Conservation (phyloP, 2,329 filamentous ascomycete species). For the Colletotrichum lentis region DNA sequence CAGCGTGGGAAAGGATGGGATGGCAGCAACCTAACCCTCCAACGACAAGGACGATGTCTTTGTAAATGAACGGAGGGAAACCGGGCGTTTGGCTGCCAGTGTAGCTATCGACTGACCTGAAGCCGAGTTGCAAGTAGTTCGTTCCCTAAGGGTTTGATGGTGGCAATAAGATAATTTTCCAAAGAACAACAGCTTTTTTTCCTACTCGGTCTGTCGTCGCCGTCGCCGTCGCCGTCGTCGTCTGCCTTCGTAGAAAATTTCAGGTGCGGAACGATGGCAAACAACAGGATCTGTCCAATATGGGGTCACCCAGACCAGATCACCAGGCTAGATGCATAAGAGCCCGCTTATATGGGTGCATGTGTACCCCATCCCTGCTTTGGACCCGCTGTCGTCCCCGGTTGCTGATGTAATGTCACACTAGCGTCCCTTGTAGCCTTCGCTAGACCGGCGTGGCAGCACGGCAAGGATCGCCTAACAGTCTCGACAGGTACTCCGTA, state of each 20-base stretch:
- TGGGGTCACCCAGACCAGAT: conserved; percentile 29
- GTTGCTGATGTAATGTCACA: conserved; percentile 35
- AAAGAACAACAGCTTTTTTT: conserved; percentile 3
- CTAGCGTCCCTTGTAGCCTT: conserved; percentile 26
- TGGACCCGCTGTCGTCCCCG: not conserved
- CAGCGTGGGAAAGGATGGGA: conserved; percentile 22
- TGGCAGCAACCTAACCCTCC: conserved; percentile 27
- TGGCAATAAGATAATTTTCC: not conserved
- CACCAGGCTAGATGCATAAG: conserved; percentile 38
- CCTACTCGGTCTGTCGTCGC: not conserved
- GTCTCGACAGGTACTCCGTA: conserved; percentile 4
- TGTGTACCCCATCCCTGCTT: conserved; percentile 16
- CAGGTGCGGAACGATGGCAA: conserved; percentile 23
- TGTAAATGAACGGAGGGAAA: conserved; percentile 18
- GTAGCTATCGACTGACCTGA: conserved; percentile 2
- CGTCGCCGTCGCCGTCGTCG: conserved; percentile 6
- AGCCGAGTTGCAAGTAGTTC: conserved; percentile 13
- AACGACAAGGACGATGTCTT: conserved; percentile 11
- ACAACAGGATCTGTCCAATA: conserved; percentile 35
- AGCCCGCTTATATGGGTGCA: conserved; percentile 35
- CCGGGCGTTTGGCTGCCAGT: conserved; percentile 7
- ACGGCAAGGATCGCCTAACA: conserved; percentile 20
- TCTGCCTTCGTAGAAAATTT: conserved; percentile 13
- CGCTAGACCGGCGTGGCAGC: conserved; percentile 9
- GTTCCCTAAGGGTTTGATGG: not conserved